Evolutionary conservation across 306 rosid genomes (phyloP), one percentile per base, ranked within the genome.

Genomic region (Ammopiptanthus mongolicus): DNA sequence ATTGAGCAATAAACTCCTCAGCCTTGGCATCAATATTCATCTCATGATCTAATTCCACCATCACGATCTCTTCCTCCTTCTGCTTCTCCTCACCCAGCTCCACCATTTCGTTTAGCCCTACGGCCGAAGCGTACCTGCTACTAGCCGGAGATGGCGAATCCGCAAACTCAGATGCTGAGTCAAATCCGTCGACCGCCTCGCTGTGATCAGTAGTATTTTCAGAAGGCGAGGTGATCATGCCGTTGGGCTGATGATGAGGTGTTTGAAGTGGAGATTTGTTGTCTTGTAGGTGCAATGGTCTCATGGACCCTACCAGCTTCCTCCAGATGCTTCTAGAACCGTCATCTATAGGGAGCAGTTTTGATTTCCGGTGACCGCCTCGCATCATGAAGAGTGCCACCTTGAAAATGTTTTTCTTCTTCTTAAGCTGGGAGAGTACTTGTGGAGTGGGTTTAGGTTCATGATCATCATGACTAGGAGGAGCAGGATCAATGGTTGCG

Each of bases 11-110:
- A 76, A 89, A 91, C 53, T 86, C 88, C 15, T 93, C 98, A 0
- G 97, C 98, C 78, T 85, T 93, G 0, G 76, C 86, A 67, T 93
- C 97, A 42, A 93, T n/a, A n/a, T n/a, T 91, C 85, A 79, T 84
- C 39, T 78, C 69, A 0, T 46, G 44, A n/a, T n/a, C n/a, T n/a
- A n/a, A n/a, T 19, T 55, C 50, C 39, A 31, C 33, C 10, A 68
- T 52, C 47, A 6, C 31, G 9, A 4, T 39, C 21, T 57, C 76
- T 19, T 23, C 58, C 2, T 69, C 48, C 14, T 44, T 6, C 12
- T 10, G 22, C 12, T 42, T 22, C 22, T 60, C 73, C 3, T 73
- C 75, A 9, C 57, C 70, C n/a, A n/a, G n/a, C 6, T 15, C 47
- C 1, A 79, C 90, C 21, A 93, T 55, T 6, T 89, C 97, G 21